Percentiles rank a stretch among this genome's conserved stretches.
Conservation (phyloP, 2,329 filamentous ascomycete genomes). For the Hymenoscyphus occultus region DNA sequence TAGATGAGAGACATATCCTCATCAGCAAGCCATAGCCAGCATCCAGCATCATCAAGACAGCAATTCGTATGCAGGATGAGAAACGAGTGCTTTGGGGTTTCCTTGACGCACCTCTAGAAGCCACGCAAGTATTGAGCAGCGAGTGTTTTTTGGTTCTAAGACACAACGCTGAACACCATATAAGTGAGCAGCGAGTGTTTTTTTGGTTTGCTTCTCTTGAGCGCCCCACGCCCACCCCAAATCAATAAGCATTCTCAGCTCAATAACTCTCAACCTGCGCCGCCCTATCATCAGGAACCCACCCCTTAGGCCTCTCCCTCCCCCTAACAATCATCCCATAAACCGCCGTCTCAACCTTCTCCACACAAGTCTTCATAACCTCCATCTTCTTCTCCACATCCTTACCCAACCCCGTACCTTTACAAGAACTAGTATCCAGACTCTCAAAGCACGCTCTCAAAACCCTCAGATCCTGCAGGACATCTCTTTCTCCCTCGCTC, state of each 20-base stretch:
- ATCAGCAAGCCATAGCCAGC: neutral
- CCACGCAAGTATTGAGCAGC: too few relatives aligned
- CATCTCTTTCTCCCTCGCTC: conserved; percentile 48
- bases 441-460: conserved; percentile 75
- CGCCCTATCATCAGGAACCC: conserved; percentile 68
- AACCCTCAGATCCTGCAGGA: conserved; percentile 77
- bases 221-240: neutral
- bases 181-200: too few relatives aligned
- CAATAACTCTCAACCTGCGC: conserved; percentile 33
- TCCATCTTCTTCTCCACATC: conserved; percentile 77
- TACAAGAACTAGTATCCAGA: conserved; percentile 54
- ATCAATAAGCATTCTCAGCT: conserved; percentile 7
- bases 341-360: conserved; percentile 87
- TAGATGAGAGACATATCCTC: neutral
- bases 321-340: conserved; percentile 87
- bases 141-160: too few relatives aligned
- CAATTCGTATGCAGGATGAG: too few relatives aligned
- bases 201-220: too few relatives aligned
- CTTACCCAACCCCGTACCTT: conserved; percentile 50
- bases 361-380: conserved; percentile 82
- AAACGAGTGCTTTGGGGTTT: too few relatives aligned
- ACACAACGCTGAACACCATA: too few relatives aligned
- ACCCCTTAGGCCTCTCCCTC: conserved; percentile 84
- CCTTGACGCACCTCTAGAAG: neutral
- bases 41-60: neutral